These are phyloP conservation scores for Byssoonygena ceratinophila DNA, from an alignment of 2,329 filamentous ascomycete species.

Conservation along the genomic window DNA sequence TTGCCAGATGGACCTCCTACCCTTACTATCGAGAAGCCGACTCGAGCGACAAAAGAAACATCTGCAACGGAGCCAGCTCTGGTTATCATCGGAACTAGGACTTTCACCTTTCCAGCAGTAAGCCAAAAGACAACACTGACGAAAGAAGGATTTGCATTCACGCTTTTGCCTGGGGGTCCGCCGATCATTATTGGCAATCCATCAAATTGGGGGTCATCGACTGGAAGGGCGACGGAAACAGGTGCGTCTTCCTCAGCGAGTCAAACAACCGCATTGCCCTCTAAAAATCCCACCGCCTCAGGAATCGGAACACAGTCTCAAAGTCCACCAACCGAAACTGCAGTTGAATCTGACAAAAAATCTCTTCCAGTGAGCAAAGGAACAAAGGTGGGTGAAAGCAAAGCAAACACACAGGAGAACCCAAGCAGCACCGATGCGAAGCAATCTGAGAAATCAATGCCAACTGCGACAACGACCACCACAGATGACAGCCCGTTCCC, in stretches of 20 bases:
- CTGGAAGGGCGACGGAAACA: background rate
- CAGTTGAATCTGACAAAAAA: no score
- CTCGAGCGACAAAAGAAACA: background rate
- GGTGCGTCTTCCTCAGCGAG: background rate
- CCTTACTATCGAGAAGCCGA: background rate
- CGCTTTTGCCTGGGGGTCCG: background rate
- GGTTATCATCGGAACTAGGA: conserved; percentile 6
- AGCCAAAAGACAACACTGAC: conserved; percentile 8
- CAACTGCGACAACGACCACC: conserved; percentile 1
- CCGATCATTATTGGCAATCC: background rate
- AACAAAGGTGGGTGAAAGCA: background rate
- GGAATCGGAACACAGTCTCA: no score
- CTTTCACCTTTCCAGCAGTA: conserved; percentile 6
- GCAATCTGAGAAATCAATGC: background rate
- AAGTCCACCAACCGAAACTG: no score
- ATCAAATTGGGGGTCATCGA: background rate
- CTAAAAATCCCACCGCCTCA: no score
- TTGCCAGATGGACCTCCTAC: conserved; percentile 6
- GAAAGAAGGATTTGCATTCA: conserved; percentile 7
- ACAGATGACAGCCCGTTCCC: background rate
- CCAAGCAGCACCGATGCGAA: background rate
- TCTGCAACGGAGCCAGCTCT: background rate
- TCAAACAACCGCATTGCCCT: background rate
- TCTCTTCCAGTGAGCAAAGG: no score
- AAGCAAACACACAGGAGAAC: background rate